phyloP scores from a whole-genome alignment of 805 yeast genomes.

The Candida namnaoensis region DNA sequence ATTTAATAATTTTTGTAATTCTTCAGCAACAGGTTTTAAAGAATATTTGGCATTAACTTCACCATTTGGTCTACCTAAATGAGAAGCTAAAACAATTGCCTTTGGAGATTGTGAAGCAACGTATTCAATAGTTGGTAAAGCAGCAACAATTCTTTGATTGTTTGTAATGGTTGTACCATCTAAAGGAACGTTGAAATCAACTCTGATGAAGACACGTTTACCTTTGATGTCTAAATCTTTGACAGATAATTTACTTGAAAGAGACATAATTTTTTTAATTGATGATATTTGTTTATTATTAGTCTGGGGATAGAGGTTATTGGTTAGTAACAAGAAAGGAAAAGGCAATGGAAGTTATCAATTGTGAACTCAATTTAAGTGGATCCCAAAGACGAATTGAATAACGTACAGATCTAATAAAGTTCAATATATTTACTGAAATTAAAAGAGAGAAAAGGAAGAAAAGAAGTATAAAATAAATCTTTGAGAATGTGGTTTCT shows the following conservation, averaged over 20 bases:
- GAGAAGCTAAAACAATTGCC: slow-evolving; percentile 89
- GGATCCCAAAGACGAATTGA: too few relatives aligned
- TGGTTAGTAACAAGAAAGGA: too few relatives aligned
- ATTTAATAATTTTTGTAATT: slow-evolving; percentile 71
- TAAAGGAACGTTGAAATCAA: slow-evolving; percentile 91
- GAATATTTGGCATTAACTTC: slow-evolving; percentile 80
- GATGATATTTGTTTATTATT: neutral
- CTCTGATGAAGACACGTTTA: slow-evolving; percentile 98
- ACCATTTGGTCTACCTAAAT: slow-evolving; percentile 99
- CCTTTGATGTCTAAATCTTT: slow-evolving; percentile 79
- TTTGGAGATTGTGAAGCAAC: slow-evolving; percentile 88
- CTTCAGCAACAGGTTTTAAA: slow-evolving; percentile 86
- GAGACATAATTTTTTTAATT: slow-evolving; percentile 55
- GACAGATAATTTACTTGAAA: slow-evolving; percentile 88
- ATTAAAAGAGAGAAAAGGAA: too few relatives aligned
- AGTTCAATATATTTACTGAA: too few relatives aligned
- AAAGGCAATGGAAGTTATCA: too few relatives aligned
- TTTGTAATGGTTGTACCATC: slow-evolving; percentile 97
- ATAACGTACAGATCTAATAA: too few relatives aligned
- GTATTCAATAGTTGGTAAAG: slow-evolving; percentile 95
- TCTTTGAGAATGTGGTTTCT: too few relatives aligned
- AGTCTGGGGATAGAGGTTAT: too few relatives aligned
- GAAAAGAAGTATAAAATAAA: too few relatives aligned
- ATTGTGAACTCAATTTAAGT: too few relatives aligned
- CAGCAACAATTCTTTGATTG: slow-evolving; percentile 99